These are phyloP conservation scores for Coemansia furcata DNA, from an alignment of 192 early-diverging fungal genomes.

Conservation along the genomic window DNA sequence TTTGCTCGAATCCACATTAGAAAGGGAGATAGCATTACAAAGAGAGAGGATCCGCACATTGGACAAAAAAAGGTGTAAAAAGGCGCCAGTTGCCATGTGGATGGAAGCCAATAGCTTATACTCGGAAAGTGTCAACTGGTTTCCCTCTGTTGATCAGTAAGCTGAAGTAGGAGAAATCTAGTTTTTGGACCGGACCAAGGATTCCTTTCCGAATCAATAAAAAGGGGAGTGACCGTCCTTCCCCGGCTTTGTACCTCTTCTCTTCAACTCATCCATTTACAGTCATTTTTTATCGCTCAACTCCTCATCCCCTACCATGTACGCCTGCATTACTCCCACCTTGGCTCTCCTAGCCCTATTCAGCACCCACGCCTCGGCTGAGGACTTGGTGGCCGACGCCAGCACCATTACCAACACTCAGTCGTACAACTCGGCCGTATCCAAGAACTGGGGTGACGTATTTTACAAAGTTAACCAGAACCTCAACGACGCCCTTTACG, in stretches of 20 bases:
- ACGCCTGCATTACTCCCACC: not conserved
- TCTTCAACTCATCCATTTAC: not conserved
- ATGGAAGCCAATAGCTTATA: too few relatives aligned
- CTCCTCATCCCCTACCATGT: not conserved
- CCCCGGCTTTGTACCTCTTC: not conserved
- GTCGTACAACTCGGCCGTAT: slow-evolving; percentile 9
- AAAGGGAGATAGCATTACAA: too few relatives aligned
- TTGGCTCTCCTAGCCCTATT: slow-evolving; percentile 1
- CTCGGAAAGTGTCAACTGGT: too few relatives aligned
- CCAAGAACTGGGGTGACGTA: slow-evolving; percentile 28
- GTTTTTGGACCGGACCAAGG: too few relatives aligned
- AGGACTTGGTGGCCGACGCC: slow-evolving; percentile 20
- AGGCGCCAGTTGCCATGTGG: too few relatives aligned
- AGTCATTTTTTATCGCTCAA: not conserved
- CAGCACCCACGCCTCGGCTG: not conserved
- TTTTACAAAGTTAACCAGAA: slow-evolving; percentile 38
- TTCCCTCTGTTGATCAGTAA: too few relatives aligned
- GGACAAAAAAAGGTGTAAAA: too few relatives aligned
- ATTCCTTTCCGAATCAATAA: too few relatives aligned
- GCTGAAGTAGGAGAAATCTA: too few relatives aligned
- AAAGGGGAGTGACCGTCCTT: not conserved
- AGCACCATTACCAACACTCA: slow-evolving; percentile 22
- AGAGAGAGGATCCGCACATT: too few relatives aligned
- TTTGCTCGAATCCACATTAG: too few relatives aligned
- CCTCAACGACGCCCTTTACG: slow-evolving; percentile 8